Evolutionary conservation across 352 stramenopile genomes (phyloP).

Genomic region (Pythium apleroticum): DNA sequence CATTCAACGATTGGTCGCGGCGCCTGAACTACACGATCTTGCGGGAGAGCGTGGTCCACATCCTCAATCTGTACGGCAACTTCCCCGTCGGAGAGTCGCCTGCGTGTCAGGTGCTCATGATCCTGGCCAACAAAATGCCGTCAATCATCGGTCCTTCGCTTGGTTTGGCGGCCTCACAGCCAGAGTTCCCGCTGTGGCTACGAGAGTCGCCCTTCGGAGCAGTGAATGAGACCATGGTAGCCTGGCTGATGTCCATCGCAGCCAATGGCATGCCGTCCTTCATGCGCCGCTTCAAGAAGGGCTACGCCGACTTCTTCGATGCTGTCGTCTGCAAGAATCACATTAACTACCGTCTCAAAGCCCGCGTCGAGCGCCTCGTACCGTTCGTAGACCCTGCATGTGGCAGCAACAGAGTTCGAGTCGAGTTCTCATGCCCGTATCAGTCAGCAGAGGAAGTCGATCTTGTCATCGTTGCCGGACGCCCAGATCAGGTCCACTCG

Average conservation of each 20-base stretch:
- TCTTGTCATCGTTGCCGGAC: constrained; percentile 6
- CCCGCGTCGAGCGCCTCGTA: neutral
- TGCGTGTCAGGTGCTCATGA: constrained; percentile 17
- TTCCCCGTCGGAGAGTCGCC: constrained; percentile 6
- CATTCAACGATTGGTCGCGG: constrained; percentile 3
- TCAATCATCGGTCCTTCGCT: constrained; percentile 6
- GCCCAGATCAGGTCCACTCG: constrained; percentile 7
- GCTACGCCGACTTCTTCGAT: constrained; percentile 10
- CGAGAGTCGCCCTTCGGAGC: constrained; percentile 2
- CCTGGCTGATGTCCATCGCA: constrained; percentile 1
- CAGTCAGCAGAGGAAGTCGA: neutral
- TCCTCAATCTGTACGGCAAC: constrained; percentile 13
- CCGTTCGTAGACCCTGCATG: neutral
- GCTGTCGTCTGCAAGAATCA: constrained; percentile 4
- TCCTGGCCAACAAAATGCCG: constrained; percentile 21
- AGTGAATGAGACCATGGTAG: neutral
- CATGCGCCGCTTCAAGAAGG: constrained; percentile 10
- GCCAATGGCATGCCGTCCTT: constrained; percentile 1
- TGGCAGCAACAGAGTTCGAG: neutral
- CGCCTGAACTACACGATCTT: neutral
- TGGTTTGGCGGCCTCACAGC: neutral
- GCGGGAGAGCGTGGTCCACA: neutral
- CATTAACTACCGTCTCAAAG: constrained; percentile 16
- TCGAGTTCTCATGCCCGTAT: neutral
- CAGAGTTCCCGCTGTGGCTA: neutral